A percentile compares a stretch with the other conserved stretches of the same genome.
Conservation (phyloP, 2,329 filamentous ascomycete genomes). For the Raffaelea ambrosiae region DNA sequence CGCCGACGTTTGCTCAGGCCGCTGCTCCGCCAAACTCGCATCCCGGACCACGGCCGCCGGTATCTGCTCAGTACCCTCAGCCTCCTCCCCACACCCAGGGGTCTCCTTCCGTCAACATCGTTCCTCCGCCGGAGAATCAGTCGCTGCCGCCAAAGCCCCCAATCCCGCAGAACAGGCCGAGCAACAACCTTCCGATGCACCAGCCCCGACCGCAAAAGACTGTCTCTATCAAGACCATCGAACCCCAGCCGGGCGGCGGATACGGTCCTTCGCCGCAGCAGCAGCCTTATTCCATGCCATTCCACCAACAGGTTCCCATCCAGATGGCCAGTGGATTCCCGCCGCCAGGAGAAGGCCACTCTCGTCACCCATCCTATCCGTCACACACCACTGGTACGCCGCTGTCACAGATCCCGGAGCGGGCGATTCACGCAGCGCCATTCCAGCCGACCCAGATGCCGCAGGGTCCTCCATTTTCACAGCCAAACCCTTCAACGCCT, state of each 20-base stretch:
- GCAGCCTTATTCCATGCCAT: slow-evolving; percentile 31
- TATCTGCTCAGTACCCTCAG: neutral
- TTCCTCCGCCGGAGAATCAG: slow-evolving; percentile 49
- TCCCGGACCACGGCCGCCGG: neutral
- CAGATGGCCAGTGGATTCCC: slow-evolving; percentile 48
- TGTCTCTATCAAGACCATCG: slow-evolving; percentile 87
- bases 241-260: slow-evolving; percentile 56
- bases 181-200: slow-evolving; percentile 63
- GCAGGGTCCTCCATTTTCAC: slow-evolving; percentile 36
- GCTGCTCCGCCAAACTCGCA: neutral
- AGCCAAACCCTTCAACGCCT: slow-evolving; percentile 26
- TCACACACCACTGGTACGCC: slow-evolving; percentile 71
- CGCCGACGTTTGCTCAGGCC: no score
- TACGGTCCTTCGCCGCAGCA: slow-evolving; percentile 1
- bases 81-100: no score
- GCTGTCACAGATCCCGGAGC: slow-evolving; percentile 84
- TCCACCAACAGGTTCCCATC: slow-evolving; percentile 87
- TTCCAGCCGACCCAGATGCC: slow-evolving; percentile 62
- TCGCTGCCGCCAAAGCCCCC: slow-evolving; percentile 50
- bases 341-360: slow-evolving; percentile 46
- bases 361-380: slow-evolving; percentile 59
- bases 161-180: slow-evolving; percentile 47
- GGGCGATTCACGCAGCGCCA: slow-evolving; percentile 80
- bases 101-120: no score
- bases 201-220: slow-evolving; percentile 92